These are phyloP conservation scores for Zopfia rhizophila DNA, from an alignment of 2,329 filamentous ascomycete genomes.

Conservation along the genomic window DNA sequence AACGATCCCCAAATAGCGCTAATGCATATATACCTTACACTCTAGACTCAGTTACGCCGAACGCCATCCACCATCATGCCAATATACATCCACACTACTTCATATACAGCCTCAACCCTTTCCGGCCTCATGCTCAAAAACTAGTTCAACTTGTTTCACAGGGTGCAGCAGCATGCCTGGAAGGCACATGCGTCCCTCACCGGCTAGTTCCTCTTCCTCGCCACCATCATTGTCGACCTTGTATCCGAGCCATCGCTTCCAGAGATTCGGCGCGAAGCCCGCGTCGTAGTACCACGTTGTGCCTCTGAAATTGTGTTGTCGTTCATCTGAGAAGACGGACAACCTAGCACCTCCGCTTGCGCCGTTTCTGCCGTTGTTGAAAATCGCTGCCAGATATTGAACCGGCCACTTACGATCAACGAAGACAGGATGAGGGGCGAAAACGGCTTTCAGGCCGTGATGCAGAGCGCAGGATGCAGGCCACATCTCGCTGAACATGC, in stretches of 20 bases:
- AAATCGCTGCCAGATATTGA: constrained; percentile 63
- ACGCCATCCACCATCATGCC: too few relatives aligned
- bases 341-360: constrained; percentile 61
- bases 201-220: constrained; percentile 53
- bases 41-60: too few relatives aligned
- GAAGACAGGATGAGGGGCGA: constrained; percentile 68
- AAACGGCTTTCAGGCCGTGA: constrained; percentile 81
- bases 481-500: constrained; percentile 85
- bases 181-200: constrained; percentile 62
- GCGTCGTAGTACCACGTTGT: constrained; percentile 66
- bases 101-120: too few relatives aligned
- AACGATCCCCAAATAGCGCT: too few relatives aligned
- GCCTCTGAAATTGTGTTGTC: constrained; percentile 64
- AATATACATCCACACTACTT: too few relatives aligned
- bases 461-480: constrained; percentile 76
- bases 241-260: constrained; percentile 66
- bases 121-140: constrained; percentile 55
- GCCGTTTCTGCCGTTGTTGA: constrained; percentile 66
- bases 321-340: constrained; percentile 61
- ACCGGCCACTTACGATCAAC: constrained; percentile 67
- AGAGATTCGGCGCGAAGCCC: constrained; percentile 63
- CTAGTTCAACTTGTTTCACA: constrained; percentile 61
- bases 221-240: constrained; percentile 63
- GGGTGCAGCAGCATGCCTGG: constrained; percentile 61
- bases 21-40: too few relatives aligned